Conservation (phyloP, 2,329 filamentous ascomycete species). For the Fusarium sp. region DNA sequence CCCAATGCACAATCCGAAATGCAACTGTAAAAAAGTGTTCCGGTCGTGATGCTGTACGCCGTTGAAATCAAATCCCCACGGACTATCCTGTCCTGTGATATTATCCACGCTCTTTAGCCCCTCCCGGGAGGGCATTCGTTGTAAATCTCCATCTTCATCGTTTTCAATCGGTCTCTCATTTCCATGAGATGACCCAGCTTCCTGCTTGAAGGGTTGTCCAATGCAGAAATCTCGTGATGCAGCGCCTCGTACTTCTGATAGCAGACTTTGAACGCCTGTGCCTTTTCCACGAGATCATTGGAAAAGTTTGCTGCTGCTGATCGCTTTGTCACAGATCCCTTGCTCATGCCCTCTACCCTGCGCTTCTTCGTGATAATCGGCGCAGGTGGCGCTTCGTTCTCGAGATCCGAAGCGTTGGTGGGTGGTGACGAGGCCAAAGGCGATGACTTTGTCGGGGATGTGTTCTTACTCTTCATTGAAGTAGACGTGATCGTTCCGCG, state of each 20-base stretch:
- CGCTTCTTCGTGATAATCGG: conserved; percentile 58
- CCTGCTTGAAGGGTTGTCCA: conserved; percentile 64
- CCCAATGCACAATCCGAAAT: conserved; percentile 42
- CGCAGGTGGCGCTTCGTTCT: conserved; percentile 55
- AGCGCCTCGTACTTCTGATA: conserved; percentile 70
- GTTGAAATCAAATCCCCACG: conserved; percentile 23
- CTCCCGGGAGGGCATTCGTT: conserved; percentile 55
- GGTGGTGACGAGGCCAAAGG: conserved; percentile 74
- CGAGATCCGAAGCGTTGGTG: conserved; percentile 73
- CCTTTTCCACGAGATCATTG: conserved; percentile 64
- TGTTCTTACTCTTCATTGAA: conserved; percentile 64
- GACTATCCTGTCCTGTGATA: conserved; percentile 27
- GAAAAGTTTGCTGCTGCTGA: conserved; percentile 48
- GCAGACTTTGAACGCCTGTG: conserved; percentile 66
- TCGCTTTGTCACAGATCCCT: conserved; percentile 48
- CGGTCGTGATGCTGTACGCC: conserved; percentile 47
- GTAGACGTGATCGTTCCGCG: conserved; percentile 55
- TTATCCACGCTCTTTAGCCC: conserved; percentile 40
- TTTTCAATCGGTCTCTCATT: conserved; percentile 66
- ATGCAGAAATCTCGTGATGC: conserved; percentile 65
- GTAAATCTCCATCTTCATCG: conserved; percentile 72
- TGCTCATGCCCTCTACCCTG: conserved; percentile 52
- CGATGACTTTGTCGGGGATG: conserved; percentile 72
- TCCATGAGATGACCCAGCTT: conserved; percentile 65
- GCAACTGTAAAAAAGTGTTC: conserved; percentile 46